Base-by-base conservation (phyloP, 345 rosid genomes). In the Conringia planisiliqua region DNA sequence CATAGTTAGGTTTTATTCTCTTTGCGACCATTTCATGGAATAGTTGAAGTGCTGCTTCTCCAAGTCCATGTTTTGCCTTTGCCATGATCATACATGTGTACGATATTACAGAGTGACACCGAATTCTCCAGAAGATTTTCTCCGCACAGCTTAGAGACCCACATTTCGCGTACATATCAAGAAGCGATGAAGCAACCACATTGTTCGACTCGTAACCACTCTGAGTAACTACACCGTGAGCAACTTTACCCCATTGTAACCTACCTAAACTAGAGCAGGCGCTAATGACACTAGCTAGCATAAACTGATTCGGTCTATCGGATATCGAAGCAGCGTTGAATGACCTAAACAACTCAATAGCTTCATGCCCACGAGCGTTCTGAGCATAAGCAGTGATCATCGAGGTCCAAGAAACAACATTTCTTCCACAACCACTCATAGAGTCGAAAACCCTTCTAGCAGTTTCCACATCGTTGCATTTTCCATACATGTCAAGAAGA, bases 81-180 rank as follows among this genome's bases (percentile, higher is more conserved):
- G 82, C 79, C 74, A 79, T 84, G 64, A 93, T 87, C 87, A 93
- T 89, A 38, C 93, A 89, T 52, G 95, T 87, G 76, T 86, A 92
- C 7, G 85, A 36, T 48, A 92, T 80, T 11, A 92, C 90, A 62
- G 85, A 87, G 58, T 87, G 95, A 47, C 68, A 63, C 0, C 56
- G 30, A 56, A 89, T 81, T 47, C 84, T 81, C 78, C 57, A 44
- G 60, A 92, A 92, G 36, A 86, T 84, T 67, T 79, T 84, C 24
- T 82, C 81, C 0, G 91, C 88, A 71, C 88, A 88, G 68, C 55
- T 42, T 52, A 90, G 70, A 40, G 81, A 71, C 16, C 96, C 96
- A 14, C 96, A 86, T 73, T 92, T 92, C 4, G 89, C 83, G 62
- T 92, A 92, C 98, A 90, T 90, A 80, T 92, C 98, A 5, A 92